These are phyloP conservation scores for Lentinula sp. DNA, from an alignment of 768 basidiomycete species.

Conservation along the genomic window DNA sequence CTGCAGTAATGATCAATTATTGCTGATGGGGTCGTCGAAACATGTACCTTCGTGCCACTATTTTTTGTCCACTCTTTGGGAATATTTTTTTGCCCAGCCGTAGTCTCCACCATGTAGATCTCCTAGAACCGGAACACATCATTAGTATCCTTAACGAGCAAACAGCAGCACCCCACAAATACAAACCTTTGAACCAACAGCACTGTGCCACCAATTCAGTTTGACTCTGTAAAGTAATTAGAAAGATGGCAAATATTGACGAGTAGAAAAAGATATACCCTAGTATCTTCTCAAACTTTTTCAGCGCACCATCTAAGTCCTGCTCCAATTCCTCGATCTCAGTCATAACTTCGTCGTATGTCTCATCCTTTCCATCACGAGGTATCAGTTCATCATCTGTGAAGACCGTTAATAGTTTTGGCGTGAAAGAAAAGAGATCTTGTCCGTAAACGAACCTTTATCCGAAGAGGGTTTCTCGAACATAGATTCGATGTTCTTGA, in stretches of 20 bases:
- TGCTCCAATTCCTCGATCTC: constrained; percentile 70
- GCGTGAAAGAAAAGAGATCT: neutral
- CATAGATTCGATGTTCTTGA: constrained; percentile 70
- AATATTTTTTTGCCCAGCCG: constrained; percentile 51
- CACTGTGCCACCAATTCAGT: constrained; percentile 69
- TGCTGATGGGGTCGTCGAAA: neutral
- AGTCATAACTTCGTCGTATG: constrained; percentile 70
- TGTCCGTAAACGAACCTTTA: constrained; percentile 41
- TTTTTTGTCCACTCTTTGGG: constrained; percentile 83
- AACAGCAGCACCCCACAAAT: neutral
- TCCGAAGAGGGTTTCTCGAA: constrained; percentile 49
- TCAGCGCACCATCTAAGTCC: constrained; percentile 61
- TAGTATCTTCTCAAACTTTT: constrained; percentile 58
- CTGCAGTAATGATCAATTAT: constrained; percentile 26
- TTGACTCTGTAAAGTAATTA: constrained; percentile 33
- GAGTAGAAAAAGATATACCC: constrained; percentile 39
- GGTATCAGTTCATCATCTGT: constrained; percentile 70
- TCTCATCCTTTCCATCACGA: constrained; percentile 76
- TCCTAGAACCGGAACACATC: constrained; percentile 44
- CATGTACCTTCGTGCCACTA: constrained; percentile 68
- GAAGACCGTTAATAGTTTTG: constrained; percentile 4
- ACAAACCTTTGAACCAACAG: constrained; percentile 71
- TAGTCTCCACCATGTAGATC: constrained; percentile 83
- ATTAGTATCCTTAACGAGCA: neutral
- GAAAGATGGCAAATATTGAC: neutral